Conservation (phyloP, 2,329 filamentous ascomycete species). For the Aulographum hederae region DNA sequence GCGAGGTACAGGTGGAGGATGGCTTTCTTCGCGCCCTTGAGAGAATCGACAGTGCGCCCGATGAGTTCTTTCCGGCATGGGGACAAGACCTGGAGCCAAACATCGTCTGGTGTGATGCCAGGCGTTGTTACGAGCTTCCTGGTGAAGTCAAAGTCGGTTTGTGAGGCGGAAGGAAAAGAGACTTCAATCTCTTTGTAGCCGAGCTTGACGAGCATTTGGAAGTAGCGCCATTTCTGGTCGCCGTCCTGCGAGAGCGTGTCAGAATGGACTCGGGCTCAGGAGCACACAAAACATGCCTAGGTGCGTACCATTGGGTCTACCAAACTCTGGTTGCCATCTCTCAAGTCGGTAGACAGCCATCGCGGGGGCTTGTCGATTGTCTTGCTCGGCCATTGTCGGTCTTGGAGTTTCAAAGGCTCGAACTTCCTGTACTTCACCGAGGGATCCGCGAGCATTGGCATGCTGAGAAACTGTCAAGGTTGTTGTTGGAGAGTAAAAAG, state of each 20-base stretch:
- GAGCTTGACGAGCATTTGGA: conserved; percentile 79
- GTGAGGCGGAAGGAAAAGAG: conserved; percentile 83
- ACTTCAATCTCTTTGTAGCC: conserved; percentile 98
- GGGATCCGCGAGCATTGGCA: conserved; percentile 49
- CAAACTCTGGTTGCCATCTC: conserved; percentile 89
- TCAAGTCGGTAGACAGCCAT: conserved; percentile 76
- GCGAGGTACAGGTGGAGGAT: conserved; percentile 93
- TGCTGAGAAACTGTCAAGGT: no score
- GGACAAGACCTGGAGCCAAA: conserved; percentile 79
- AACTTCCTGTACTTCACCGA: conserved; percentile 62
- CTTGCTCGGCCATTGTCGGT: conserved; percentile 72
- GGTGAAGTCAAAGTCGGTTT: conserved; percentile 94
- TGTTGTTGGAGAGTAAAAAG: no score
- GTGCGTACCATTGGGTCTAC: conserved; percentile 79
- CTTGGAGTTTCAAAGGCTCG: conserved; percentile 43
- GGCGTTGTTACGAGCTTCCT: conserved; percentile 71
- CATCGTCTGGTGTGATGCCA: conserved; percentile 69
- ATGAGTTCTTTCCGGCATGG: conserved; percentile 89
- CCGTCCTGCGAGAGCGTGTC: conserved; percentile 43
- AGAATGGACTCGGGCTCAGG: conserved; percentile 6
- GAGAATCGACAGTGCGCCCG: conserved; percentile 68
- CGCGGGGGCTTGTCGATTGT: conserved; percentile 68
- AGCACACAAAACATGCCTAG: not conserved
- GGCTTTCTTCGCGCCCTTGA: conserved; percentile 80
- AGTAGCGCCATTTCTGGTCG: conserved; percentile 88